A percentile compares a stretch with the other conserved stretches of the same genome.
Evolutionary conservation across 192 early-diverging fungal species (phyloP).

Genomic region (Phlyctochytrium arcticum): DNA sequence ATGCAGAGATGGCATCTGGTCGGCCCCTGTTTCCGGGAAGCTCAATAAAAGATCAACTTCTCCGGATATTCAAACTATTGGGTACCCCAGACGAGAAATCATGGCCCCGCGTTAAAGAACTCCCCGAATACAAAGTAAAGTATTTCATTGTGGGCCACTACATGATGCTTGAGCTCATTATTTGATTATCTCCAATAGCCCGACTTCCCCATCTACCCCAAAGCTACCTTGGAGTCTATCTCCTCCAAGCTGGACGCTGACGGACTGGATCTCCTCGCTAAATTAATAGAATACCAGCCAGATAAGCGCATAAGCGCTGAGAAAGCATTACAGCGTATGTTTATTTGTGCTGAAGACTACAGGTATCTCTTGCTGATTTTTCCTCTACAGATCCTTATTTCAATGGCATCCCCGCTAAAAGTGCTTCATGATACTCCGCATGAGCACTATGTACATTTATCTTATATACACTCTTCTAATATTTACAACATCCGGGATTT

Average conservation of each 20-base stretch:
- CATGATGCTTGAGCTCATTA: too few species aligned
- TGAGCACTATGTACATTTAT: too few species aligned
- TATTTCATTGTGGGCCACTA: not conserved
- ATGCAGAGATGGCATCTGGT: constrained; percentile 49
- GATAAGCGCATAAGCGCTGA: constrained; percentile 77
- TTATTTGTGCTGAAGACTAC: not conserved
- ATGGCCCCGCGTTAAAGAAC: constrained; percentile 82
- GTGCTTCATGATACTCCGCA: too few species aligned
- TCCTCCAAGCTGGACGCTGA: constrained; percentile 78
- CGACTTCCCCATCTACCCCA: constrained; percentile 73
- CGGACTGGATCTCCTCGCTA: constrained; percentile 81
- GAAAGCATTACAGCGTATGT: constrained; percentile 60
- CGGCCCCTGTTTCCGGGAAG: constrained; percentile 88
- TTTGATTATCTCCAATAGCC: constrained; percentile 39
- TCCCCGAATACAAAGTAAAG: constrained; percentile 84
- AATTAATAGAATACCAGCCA: constrained; percentile 71
- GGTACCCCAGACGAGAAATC: constrained; percentile 72
- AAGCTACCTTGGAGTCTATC: constrained; percentile 65
- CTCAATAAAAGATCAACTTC: constrained; percentile 80
- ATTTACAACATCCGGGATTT: too few species aligned
- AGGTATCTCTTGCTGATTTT: not conserved
- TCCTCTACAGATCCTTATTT: not conserved
- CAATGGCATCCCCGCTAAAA: not conserved
- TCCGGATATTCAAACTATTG: constrained; percentile 83
- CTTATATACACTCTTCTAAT: too few species aligned